phyloP scores from a whole-genome alignment of 31 red algal species.

The Asparagopsis taxiformis region DNA sequence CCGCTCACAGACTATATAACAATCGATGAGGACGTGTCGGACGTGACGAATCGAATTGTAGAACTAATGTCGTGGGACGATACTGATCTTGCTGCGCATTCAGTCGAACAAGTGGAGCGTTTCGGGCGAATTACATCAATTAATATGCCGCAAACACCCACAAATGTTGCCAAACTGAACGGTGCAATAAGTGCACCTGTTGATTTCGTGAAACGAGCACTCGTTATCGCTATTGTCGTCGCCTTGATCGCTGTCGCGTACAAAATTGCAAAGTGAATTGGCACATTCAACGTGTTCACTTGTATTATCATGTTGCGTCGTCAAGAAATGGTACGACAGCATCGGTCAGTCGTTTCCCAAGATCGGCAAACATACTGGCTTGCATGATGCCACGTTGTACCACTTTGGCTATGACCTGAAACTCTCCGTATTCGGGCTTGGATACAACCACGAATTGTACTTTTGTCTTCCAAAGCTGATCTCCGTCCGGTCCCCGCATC shows the following conservation, averaged over 20 bases:
- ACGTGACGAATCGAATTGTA: constrained; percentile 17
- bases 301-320: no score
- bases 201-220: no score
- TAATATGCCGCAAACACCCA: no score
- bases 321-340: constrained; percentile 8
- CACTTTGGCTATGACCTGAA: constrained; percentile 7
- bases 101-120: constrained; percentile 14
- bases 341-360: not conserved
- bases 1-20: constrained; percentile 30
- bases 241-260: no score
- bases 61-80: constrained; percentile 24
- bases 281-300: no score
- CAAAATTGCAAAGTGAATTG: no score
- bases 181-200: no score
- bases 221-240: no score
- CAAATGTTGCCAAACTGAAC: no score
- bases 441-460: not conserved
- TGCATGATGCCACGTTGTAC: not conserved
- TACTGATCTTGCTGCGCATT: not conserved
- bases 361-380: not conserved
- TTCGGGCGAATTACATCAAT: not conserved
- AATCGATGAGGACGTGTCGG: constrained; percentile 13
- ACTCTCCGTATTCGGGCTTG: not conserved
- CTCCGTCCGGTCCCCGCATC: not conserved
- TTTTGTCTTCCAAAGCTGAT: not conserved